These are phyloP conservation scores for Xylariomycetidae sp. DNA, from an alignment of 2,329 filamentous ascomycete genomes.

Conservation along the genomic window DNA sequence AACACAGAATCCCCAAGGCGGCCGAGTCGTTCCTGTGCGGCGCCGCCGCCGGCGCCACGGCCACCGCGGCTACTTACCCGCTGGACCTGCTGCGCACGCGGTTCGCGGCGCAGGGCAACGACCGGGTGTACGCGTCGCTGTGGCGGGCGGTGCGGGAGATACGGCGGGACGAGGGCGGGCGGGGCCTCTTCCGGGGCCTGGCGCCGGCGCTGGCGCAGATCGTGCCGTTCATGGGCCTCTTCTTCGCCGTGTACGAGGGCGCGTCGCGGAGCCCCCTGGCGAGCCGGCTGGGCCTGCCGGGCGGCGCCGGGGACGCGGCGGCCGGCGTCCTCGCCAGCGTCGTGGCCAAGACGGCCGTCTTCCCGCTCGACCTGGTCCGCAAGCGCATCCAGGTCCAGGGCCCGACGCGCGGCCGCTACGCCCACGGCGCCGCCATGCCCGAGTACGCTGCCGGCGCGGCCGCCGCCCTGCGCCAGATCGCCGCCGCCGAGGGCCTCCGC, in stretches of 20 bases:
- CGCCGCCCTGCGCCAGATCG: constrained; percentile 62
- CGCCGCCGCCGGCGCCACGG: constrained; percentile 73
- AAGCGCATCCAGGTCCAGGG: constrained; percentile 96
- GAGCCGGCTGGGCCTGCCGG: constrained; percentile 49
- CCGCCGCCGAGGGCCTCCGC: constrained; percentile 67
- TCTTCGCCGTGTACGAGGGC: constrained; percentile 91
- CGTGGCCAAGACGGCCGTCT: constrained; percentile 81
- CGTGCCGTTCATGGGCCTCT: constrained; percentile 93
- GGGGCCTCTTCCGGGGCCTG: constrained; percentile 85
- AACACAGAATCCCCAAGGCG: constrained; percentile 53
- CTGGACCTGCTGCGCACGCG: constrained; percentile 89
- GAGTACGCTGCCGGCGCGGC: constrained; percentile 65
- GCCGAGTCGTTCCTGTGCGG: constrained; percentile 79
- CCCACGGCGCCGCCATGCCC: constrained; percentile 84
- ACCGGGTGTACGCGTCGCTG: constrained; percentile 74
- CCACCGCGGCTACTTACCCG: constrained; percentile 84
- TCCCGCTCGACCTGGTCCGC: constrained; percentile 86
- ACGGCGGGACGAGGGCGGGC: constrained; percentile 63
- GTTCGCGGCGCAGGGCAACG: constrained; percentile 87
- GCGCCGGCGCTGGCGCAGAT: constrained; percentile 81
- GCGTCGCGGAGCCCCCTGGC: constrained; percentile 59
- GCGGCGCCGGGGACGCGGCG: constrained; percentile 76
- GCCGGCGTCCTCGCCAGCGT: constrained; percentile 78
- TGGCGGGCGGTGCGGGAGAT: constrained; percentile 68
- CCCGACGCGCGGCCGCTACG: constrained; percentile 72